A percentile compares a stretch with the other conserved stretches of the same genome.
Conservation (phyloP, 1,284 basidiomycete genomes). For the Singerocomus inundabilis region DNA sequence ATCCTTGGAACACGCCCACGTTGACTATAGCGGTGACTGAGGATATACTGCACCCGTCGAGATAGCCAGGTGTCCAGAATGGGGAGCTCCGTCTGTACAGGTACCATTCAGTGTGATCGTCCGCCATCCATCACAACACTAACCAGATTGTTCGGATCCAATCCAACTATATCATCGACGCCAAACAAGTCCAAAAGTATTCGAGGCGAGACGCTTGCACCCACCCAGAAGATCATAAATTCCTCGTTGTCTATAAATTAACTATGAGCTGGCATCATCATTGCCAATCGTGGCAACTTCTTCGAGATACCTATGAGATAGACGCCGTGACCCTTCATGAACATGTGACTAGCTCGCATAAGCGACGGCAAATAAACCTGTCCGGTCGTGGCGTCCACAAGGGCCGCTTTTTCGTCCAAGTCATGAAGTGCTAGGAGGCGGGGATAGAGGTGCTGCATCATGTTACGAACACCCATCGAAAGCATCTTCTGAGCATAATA, state of each 20-base stretch:
- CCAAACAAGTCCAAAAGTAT: constrained; percentile 86
- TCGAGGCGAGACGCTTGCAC: constrained; percentile 77
- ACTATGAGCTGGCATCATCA: constrained; percentile 17
- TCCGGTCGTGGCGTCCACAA: constrained; percentile 58
- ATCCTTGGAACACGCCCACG: constrained; percentile 68
- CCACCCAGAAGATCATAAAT: constrained; percentile 89
- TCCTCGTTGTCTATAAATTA: constrained; percentile 85
- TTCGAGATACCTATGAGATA: constrained; percentile 79
- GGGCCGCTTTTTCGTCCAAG: constrained; percentile 69
- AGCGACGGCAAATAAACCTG: constrained; percentile 71
- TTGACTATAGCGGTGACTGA: constrained; percentile 66
- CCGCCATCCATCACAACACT: constrained; percentile 5
- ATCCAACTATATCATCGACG: constrained; percentile 70
- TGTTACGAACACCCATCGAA: constrained; percentile 64
- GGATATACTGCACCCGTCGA: constrained; percentile 81
- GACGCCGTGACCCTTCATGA: constrained; percentile 89
- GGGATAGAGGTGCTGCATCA: constrained; percentile 87
- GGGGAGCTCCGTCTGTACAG: constrained; percentile 66
- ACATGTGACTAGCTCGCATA: constrained; percentile 83
- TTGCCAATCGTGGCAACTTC: constrained; percentile 12
- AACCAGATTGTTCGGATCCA: constrained; percentile 78
- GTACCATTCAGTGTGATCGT: constrained; percentile 7
- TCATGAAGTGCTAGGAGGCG: constrained; percentile 88
- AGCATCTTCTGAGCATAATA: constrained; percentile 80
- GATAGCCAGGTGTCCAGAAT: constrained; percentile 77